Evolutionary conservation across 108 stramenopile genomes (phyloP).

Genomic region (Bacterosira constricta): DNA sequence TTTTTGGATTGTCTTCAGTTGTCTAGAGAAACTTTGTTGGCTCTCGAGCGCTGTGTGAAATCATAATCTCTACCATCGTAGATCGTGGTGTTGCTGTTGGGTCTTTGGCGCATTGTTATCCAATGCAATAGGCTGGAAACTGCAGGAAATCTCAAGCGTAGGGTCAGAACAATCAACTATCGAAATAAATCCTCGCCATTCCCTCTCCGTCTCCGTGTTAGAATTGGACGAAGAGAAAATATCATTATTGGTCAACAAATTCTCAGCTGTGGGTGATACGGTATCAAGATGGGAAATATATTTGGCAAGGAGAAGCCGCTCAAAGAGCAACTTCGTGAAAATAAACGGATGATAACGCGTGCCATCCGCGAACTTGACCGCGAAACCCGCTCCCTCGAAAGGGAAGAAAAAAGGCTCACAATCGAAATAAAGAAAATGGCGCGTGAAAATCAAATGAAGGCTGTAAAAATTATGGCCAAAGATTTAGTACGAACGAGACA

Average conservation of each 20-base stretch:
- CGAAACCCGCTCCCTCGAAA: slow-evolving; percentile 86
- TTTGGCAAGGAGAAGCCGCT: slow-evolving; percentile 95
- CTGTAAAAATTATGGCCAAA: slow-evolving; percentile 96
- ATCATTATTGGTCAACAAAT: neutral
- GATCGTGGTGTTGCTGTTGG: too few relatives aligned
- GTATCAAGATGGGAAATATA: slow-evolving; percentile 81
- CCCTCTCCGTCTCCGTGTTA: too few relatives aligned
- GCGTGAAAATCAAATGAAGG: slow-evolving; percentile 91
- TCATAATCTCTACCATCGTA: too few relatives aligned
- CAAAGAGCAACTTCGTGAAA: slow-evolving; percentile 96
- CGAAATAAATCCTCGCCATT: too few relatives aligned
- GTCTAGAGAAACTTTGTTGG: too few relatives aligned
- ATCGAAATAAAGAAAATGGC: slow-evolving; percentile 97
- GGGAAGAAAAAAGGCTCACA: slow-evolving; percentile 91
- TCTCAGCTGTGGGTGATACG: neutral
- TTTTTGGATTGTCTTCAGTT: too few relatives aligned
- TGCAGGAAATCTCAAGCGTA: too few relatives aligned
- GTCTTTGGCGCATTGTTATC: too few relatives aligned
- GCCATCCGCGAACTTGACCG: slow-evolving; percentile 96
- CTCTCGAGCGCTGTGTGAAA: too few relatives aligned
- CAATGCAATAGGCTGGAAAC: too few relatives aligned
- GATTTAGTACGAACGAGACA: slow-evolving; percentile 93
- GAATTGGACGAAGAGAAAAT: neutral
- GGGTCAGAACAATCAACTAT: too few relatives aligned
- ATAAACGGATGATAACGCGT: slow-evolving; percentile 95